Percentiles rank a stretch among this genome's conserved stretches.
These are phyloP conservation scores for Hyaloscypha hepaticicola DNA, from an alignment of 495 filamentous ascomycete species.

Conservation along the genomic window DNA sequence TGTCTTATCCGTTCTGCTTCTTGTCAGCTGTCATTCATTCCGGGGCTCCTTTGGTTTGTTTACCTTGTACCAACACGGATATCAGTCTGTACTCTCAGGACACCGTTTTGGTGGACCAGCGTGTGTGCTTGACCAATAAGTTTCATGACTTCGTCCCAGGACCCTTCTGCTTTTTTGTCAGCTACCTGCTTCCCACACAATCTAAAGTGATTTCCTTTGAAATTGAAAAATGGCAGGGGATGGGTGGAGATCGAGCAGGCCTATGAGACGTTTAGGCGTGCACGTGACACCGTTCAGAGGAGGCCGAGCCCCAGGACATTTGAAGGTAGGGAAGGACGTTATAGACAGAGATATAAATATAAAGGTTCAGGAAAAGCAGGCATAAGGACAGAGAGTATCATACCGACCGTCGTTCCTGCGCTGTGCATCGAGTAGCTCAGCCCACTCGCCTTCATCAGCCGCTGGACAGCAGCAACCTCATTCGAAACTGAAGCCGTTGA, in stretches of 20 bases:
- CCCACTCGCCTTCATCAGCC: slow-evolving; percentile 75
- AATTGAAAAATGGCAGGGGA: slow-evolving; percentile 1
- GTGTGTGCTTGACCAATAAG: slow-evolving; percentile 90
- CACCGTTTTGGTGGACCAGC: slow-evolving; percentile 76
- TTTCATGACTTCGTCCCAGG: slow-evolving; percentile 85
- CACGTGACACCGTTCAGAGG: too few relatives aligned
- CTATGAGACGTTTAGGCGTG: too few relatives aligned
- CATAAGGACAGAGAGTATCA: slow-evolving; percentile 34
- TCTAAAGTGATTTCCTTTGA: not conserved
- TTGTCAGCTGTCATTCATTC: not conserved
- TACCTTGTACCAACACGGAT: slow-evolving; percentile 85
- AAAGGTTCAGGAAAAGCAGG: not conserved
- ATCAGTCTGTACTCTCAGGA: slow-evolving; percentile 82
- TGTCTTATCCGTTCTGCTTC: slow-evolving; percentile 63
- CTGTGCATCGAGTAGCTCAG: slow-evolving; percentile 87
- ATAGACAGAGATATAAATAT: too few relatives aligned
- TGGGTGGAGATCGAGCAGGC: slow-evolving; percentile 16
- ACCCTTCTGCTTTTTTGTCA: slow-evolving; percentile 60
- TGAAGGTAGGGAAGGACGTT: too few relatives aligned
- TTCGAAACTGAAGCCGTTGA: slow-evolving; percentile 76
- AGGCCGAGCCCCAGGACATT: too few relatives aligned
- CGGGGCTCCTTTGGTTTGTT: slow-evolving; percentile 22
- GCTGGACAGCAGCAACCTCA: slow-evolving; percentile 86
- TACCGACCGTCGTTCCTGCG: slow-evolving; percentile 83
- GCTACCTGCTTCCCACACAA: not conserved